phyloP scores from a whole-genome alignment of 75 land plant genomes.

The Ceratopteris richardii region DNA sequence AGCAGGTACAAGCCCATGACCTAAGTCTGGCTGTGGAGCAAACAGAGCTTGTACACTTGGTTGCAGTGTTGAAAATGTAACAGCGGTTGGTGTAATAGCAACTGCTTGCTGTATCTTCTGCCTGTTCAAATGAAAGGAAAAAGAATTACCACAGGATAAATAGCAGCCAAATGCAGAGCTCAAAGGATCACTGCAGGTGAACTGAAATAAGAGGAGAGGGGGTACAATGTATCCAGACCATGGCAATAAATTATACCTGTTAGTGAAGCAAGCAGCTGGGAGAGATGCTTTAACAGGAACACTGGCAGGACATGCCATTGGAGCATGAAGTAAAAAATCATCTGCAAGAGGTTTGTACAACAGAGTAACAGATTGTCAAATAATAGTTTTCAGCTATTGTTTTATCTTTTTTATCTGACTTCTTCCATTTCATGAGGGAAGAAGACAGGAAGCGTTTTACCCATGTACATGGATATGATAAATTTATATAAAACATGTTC shows the following conservation, averaged over 20 bases:
- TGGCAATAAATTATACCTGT: background rate
- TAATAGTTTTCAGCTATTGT: background rate
- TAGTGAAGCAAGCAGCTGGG: background rate
- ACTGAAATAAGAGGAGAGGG: background rate
- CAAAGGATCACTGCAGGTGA: background rate
- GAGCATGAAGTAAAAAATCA: background rate
- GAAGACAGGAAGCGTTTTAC: no score
- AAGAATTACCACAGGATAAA: background rate
- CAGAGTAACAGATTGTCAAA: background rate
- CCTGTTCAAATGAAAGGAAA: background rate
- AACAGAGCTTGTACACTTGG: background rate
- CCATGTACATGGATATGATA: no score
- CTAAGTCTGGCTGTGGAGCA: background rate
- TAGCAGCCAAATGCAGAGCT: background rate
- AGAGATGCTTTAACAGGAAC: conserved; percentile 3
- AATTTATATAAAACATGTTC: no score
- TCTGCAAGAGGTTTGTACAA: background rate
- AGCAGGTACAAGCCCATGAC: background rate
- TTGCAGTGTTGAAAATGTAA: background rate
- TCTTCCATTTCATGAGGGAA: no score
- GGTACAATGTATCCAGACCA: background rate
- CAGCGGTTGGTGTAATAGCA: background rate
- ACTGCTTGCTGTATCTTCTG: background rate
- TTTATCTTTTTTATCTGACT: background rate
- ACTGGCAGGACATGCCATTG: background rate